These are phyloP conservation scores for Rusavskia elegans DNA, from an alignment of 495 filamentous ascomycete genomes.

Conservation along the genomic window DNA sequence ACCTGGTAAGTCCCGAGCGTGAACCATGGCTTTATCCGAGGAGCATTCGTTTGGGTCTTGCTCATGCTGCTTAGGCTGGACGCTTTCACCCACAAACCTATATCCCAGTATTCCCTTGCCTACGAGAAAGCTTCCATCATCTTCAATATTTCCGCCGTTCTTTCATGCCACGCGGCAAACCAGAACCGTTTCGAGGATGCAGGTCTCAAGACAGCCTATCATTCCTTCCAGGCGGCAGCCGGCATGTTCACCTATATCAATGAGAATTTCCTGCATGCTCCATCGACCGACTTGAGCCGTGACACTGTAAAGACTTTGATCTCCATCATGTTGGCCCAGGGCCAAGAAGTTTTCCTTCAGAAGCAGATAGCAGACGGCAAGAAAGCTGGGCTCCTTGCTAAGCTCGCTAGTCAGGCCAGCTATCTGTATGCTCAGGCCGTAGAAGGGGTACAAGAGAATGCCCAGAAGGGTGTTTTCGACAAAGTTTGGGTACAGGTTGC, in stretches of 20 bases:
- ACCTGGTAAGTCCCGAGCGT: slow-evolving; percentile 55
- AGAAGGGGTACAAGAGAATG: slow-evolving; percentile 86
- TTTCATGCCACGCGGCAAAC: slow-evolving; percentile 89
- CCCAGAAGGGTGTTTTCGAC: slow-evolving; percentile 81
- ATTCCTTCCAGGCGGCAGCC: slow-evolving; percentile 94
- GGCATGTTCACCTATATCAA: slow-evolving; percentile 99
- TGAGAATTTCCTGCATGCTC: slow-evolving; percentile 95
- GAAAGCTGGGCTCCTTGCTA: slow-evolving; percentile 83
- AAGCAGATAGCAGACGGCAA: slow-evolving; percentile 89
- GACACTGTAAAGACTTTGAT: slow-evolving; percentile 94
- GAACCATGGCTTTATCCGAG: background rate
- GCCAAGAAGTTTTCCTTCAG: slow-evolving; percentile 92
- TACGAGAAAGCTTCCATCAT: slow-evolving; percentile 99
- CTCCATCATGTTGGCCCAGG: slow-evolving; percentile 82
- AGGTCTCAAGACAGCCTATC: slow-evolving; percentile 89
- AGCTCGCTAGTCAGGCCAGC: slow-evolving; percentile 78
- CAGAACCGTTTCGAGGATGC: slow-evolving; percentile 84
- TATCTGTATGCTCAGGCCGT: slow-evolving; percentile 75
- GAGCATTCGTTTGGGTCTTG: background rate
- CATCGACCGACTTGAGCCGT: slow-evolving; percentile 82
- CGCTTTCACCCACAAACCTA: slow-evolving; percentile 93
- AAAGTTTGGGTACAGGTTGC: slow-evolving; percentile 80
- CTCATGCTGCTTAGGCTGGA: slow-evolving; percentile 56
- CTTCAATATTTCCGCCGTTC: slow-evolving; percentile 96
- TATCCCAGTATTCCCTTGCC: slow-evolving; percentile 86